Evolutionary conservation across 768 basidiomycete genomes (phyloP).

Genomic region (Pisolithus tinctorius): DNA sequence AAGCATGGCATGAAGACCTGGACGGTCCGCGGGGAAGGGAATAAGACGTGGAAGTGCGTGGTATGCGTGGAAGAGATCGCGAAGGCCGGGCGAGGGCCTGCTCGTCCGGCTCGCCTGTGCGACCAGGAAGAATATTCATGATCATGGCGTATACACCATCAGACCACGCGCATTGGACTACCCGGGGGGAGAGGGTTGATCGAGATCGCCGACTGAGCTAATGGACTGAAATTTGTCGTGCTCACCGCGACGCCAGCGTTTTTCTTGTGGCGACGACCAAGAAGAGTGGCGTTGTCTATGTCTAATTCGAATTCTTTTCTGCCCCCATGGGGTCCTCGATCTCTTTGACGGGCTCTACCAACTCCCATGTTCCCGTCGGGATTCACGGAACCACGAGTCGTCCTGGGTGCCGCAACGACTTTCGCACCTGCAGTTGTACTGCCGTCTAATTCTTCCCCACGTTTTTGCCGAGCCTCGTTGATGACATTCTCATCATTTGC

Average conservation of each 20-base stretch:
- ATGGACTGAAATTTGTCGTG: conserved; percentile 28
- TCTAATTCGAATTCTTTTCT: conserved; percentile 71
- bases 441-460: conserved; percentile 20
- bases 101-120: too few species aligned
- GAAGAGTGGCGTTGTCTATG: conserved; percentile 77
- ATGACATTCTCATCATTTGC: conserved; percentile 45
- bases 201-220: conserved; percentile 19
- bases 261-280: conserved; percentile 61
- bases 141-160: neutral
- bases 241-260: conserved; percentile 13
- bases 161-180: conserved; percentile 29
- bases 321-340: conserved; percentile 36
- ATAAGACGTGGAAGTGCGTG: neutral
- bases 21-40: too few species aligned
- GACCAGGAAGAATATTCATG: neutral
- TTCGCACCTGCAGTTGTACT: conserved; percentile 5
- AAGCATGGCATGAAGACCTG: too few species aligned
- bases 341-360: conserved; percentile 67
- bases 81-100: neutral
- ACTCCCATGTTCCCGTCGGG: conserved; percentile 36
- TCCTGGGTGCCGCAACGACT: conserved; percentile 6
- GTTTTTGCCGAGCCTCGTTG: conserved; percentile 41
- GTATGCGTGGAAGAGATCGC: neutral
- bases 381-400: conserved; percentile 1
- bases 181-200: conserved; percentile 12